Evolutionary conservation across 352 stramenopile species (phyloP), one percentile per base, ranked within the genome.

Genomic region (Aphanomyces cochlioides): DNA sequence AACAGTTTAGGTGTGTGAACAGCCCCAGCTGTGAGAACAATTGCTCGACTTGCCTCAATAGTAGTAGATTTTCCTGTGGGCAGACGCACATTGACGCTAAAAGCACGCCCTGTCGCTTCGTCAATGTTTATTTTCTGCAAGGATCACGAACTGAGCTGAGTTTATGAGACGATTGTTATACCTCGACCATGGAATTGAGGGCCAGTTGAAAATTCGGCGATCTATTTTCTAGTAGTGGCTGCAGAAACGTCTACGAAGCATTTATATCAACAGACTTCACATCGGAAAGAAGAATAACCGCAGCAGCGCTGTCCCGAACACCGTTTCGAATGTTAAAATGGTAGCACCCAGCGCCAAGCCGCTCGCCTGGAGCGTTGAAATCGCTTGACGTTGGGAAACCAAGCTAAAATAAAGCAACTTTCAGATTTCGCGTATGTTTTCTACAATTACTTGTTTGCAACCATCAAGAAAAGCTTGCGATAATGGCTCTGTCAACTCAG

Each of bases 1-100:
- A 96, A 66, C 28, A 97, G 73, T 73, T 95, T 90, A 4, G 89
- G 89, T 2, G 89, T 96, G 70, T 93, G 90, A 58, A 96, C 90
- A 3, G 88, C 88, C 10, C 90, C 90, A 10, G 87, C 87, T 0
- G 86, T 88, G 45, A 85, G 50, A 37, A 96, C 73, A 54, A 97
- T 61, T 7, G 54, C 54, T 37, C 36, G 7, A 10, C 3, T 13
- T 12, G 54, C 54, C 12, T 61, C 28, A 7, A 41, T 17, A 37
- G 37, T 41, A 17, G 54, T 45, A 83, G n/a, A 87, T 75, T 47
- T 88, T 75, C 2, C 80, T 76, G 19, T 76, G 68, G 48, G 78
- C 41, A 36, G 75, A 70, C 50, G 50, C 19, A 58, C 36, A 28
- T 58, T 19, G 8, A 58, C 50, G 7, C 7, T 19, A 8, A 58